Evolutionary conservation across 139 green algal genomes (phyloP), one percentile per base, ranked within the genome.

Genomic region (Eudorina sp.): DNA sequence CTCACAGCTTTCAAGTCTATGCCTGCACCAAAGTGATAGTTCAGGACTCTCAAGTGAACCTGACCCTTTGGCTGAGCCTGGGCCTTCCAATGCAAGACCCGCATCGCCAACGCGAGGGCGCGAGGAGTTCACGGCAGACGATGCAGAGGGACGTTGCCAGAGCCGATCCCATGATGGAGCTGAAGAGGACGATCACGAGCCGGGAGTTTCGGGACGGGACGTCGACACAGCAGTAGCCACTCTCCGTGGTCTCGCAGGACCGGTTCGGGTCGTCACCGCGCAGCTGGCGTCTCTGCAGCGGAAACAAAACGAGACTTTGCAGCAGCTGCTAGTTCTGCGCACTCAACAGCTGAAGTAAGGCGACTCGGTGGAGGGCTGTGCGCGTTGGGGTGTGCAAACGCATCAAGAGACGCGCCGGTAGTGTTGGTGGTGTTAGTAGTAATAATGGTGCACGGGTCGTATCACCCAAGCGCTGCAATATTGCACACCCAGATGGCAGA

Each of bases 271-370:
- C 45, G 55, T 87, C 41, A 48, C 91, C 18, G 82, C 76, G 55
- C 88, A 81, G 29, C 81, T 94, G 36, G 85, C 88, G 3, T 51
- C 64, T 0, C 81, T 94, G 85, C 91, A 94, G 88, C 62, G 88
- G 45, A 90, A 94, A 48, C 91, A 94, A 69, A 83, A 45, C 5
- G 88, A 87, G 75, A 94, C 91, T 25, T 76, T 94, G 60, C 62
- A 86, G 27, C 88, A 94, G 89, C 88, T 94, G 48, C 81, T 94
- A 34, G 68, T 76, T 43, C 48, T 94, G 27, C 84, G 91, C 18
- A 55, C 92, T 79, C 82, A 94, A 73, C 91, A 94, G 51, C 69
- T 94, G 9, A 91, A 88, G 90, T 93, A 77, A 55, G 51, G 21
- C 31, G 18, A 11, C 48, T 85, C 19, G 40, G 6, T 38, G 40